Base-by-base conservation (phyloP, 306 rosid species). In the Rubus parviflorus region DNA sequence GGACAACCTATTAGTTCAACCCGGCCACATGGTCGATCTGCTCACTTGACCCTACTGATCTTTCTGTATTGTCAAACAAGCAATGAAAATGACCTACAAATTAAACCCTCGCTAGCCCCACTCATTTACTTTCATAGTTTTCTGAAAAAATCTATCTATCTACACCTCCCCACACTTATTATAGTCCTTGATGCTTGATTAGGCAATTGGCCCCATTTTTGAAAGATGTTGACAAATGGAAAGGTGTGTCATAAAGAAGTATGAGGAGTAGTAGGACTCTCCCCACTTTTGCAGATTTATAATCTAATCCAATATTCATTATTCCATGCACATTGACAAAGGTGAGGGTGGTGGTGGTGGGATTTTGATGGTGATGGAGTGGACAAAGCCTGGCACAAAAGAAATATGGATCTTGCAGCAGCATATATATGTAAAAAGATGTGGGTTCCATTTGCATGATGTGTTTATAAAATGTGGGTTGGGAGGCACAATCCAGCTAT, bases 381-480 rank as follows among this genome's bases (percentile, higher is more conserved):
- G 75, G 79, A 80, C 83, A 80, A 58, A 80, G 67, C 73, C 83
- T 74, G 51, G 25, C 79, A 45, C 68, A 58, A 74, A 57, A 65
- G 70, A 65, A 65, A 75, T 66, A 45, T 45, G 68, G 67, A 73
- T 73, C 77, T 73, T 62, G 70, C 70, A 65, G 25, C 47, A 63
- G 30, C 40, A 35, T 53, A 38, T 43, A 67, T 41, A 67, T 65
- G 25, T 65, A 11, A 17, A 61, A 61, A 62, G 35, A 46, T 75
- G 43, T 17, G 68, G 81, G 75, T n/a, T 40, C 56, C 68, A 42
- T 8, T 16, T 16, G 49, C 68, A 67, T 65, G 53, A 43, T 67
- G 37, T 72, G 49, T 45, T 38, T 25, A 68, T 23, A 22, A 68
- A 68, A 45, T 60, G 51, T 60, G 43, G 64, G 52, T 38, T 61